Base-by-base conservation (phyloP, 176 grass and related monocot genomes). In the Ensete ventricosum region DNA sequence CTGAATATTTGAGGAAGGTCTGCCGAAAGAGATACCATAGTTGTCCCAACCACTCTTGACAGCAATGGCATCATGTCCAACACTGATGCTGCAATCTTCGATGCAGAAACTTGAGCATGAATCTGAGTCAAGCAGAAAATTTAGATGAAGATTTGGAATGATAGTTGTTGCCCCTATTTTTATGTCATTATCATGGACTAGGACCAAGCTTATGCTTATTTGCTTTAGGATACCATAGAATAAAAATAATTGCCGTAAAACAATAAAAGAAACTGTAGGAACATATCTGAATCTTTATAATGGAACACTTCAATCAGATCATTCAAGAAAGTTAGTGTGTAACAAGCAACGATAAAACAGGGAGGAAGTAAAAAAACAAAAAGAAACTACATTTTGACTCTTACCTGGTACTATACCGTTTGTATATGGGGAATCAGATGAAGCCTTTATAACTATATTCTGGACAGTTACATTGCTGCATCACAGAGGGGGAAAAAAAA, bases 21-120 rank as follows among this genome's bases (percentile, higher is more conserved):
- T 84, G 70, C 83, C 84, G 55, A 81, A 85, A 58, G 94, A 87
- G 78, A 97, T 89, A 20, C 94, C 94, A n/a, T 90, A 93, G n/a
- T 82, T 87, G 55, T 97, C 94, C 94, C 90, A 97, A 60, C 94
- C 94, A 0, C 94, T 97, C 79, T 97, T 97, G 54, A 97, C 29
- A 54, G 90, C 83, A 19, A 97, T 93, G 34, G 94, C 85, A 16
- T 97, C 94, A 75, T 97, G 78, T 26, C 83, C 72, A 19, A 97
- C 94, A 48, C 85, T 82, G 54, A 98, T 85, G 24, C 27, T 87
- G 64, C 88, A 89, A 53, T 93, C 89, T 58, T 93, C 58, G 17
- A 98, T 98, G 70, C 78, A 82, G 13, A 98, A n/a, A 62, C 87
- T 91, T 8, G 91, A 87, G 84, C 88, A 89, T 54, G 95, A 98